Evolutionary conservation across 495 filamentous ascomycete species (phyloP).

Genomic region (Chaetomium tenue): DNA sequence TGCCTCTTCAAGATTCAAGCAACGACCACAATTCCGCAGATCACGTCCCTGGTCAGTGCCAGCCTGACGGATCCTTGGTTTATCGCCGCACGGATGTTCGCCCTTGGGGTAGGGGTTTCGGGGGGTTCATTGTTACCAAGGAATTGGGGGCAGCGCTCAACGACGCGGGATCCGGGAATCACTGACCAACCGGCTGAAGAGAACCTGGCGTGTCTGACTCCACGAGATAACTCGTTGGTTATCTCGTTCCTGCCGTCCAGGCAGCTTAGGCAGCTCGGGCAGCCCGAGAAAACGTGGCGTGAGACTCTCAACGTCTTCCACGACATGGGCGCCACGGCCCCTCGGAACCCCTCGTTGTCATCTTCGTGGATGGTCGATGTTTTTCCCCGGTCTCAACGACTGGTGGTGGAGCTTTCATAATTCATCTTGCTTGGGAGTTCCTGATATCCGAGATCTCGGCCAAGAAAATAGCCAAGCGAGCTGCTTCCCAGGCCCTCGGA

Average conservation of each 20-base stretch:
- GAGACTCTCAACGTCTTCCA: not conserved
- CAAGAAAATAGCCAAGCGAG: constrained; percentile 2
- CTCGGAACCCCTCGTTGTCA: not conserved
- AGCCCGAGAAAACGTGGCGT: not conserved
- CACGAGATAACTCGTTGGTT: not conserved
- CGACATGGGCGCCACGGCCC: not conserved
- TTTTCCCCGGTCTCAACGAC: not conserved
- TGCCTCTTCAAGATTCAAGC: not conserved
- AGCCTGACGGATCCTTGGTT: not conserved
- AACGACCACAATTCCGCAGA: not conserved
- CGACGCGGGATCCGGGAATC: not conserved
- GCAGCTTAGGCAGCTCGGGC: not conserved
- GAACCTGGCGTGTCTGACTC: not conserved
- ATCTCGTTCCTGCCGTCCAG: not conserved
- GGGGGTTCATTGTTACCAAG: not conserved
- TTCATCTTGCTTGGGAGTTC: too few relatives aligned
- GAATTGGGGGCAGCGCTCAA: not conserved
- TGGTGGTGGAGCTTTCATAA: too few relatives aligned
- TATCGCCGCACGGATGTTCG: not conserved
- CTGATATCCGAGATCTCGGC: not conserved
- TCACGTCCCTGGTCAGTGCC: not conserved
- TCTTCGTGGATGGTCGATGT: not conserved
- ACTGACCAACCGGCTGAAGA: not conserved
- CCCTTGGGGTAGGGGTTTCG: not conserved
- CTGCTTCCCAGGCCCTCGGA: constrained; percentile 12